Base-by-base conservation (phyloP, 2,329 filamentous ascomycete species). In the Polychaeton citri region DNA sequence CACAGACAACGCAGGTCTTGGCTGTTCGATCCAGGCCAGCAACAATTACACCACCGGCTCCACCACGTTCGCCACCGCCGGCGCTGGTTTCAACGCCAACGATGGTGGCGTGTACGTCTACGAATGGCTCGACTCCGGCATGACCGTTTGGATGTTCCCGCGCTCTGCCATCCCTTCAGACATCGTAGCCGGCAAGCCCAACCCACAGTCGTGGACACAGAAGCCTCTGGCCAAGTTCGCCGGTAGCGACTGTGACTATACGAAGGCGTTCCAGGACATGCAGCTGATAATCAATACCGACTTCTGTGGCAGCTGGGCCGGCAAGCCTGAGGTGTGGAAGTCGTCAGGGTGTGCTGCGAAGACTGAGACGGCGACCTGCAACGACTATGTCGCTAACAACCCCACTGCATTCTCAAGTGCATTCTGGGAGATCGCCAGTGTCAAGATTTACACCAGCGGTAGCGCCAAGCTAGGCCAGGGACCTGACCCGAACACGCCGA, bases 251-350 rank as follows among this genome's bases (percentile, higher is more conserved):
- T 95, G 88, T 60, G 63, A 87, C 47, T 80, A 93, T 44, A 65
- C 76, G 41, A 45, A 60, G 2, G 70, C 79, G 57, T 92, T 95
- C 63, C 63, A 64, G 40, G 60, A 79, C 40, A 72, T 93, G 63
- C 72, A 79, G 48, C 76, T 95, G 43, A 72, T 88, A 43, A 78
- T 90, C 58, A 76, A 88, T 60, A 90, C 78, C 1, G 81, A 81
- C 5, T 84, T 93, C 57, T 95, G 87, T 58, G 87, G 87, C 15
- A 74, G 80, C 52, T 94, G 86, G 86, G 86, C 86, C 6, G 83
- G 83, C 17, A 55, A 63, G 30, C 32, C 34, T 7, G 36, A 43
- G 4, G 74, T 77, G 21, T 93, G 81, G 79, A 50, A 52, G 33
- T 51, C 56, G 20, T 68, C 76, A 40, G 67, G 70, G 30, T 87